Base-by-base conservation (phyloP, 148 eudicot species). In the Polygonum aviculare region DNA sequence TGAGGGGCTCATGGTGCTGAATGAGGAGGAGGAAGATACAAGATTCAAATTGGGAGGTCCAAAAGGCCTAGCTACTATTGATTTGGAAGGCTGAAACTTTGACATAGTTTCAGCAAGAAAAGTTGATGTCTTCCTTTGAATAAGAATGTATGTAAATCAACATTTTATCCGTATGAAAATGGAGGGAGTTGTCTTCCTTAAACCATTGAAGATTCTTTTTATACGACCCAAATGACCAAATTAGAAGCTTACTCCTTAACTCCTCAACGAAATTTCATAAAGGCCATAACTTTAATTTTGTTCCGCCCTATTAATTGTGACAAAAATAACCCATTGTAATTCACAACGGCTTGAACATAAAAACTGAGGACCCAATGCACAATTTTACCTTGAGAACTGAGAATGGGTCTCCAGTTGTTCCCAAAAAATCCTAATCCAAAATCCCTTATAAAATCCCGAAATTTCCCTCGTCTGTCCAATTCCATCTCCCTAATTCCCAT, bases 101-200 rank as follows among this genome's bases (percentile, higher is more conserved):
- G 18, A 18, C 21, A 12, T 40, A 35, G 54, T 65, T 75, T 52
- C 12, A 72, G 14, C n/a, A 26, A 26, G 31, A 44, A 82, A 76
- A 62, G n/a, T 48, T 26, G 31, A 26, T 55, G 75, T 36, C 78
- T 74, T 74, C 70, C 75, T 39, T 77, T 77, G 69, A 54, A 49
- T 36, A 57, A 22, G 21, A 35, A 7, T 14, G 2, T 21, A 15
- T 44, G 69, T 39, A 40, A 19, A 47, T 70, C 70, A 77, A 15
- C 38, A 47, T 15, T 7, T 60, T 54, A 21, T 40, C 4, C 26
- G 44, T 14, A 39, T 7, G 8, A 41, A 41, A 7, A 41, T 41
- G 45, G 9, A 26, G 9, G 45, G 45, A 41, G 1, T 41, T 41
- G 8, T 41, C 9, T 7, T 41, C 31, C 45, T 41, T 41, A 41